Percentiles rank a stretch among this genome's conserved stretches.
phyloP scores from a whole-genome alignment of 352 stramenopile genomes.

The Globisporangium polare region DNA sequence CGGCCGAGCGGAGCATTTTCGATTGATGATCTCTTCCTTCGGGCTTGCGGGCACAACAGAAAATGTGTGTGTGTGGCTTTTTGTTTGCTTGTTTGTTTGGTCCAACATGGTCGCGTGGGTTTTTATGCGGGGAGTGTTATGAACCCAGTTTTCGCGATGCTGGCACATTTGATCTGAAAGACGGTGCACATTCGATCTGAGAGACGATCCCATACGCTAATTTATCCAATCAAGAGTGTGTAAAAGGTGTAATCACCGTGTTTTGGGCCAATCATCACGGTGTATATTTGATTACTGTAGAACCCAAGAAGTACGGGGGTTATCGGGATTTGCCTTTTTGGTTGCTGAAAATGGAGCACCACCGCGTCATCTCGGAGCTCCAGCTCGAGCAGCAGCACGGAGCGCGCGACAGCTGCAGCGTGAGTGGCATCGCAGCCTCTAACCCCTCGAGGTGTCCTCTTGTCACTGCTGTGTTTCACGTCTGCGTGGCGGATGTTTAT shows the following conservation, averaged over 20 bases:
- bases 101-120: no score
- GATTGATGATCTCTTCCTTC: background rate
- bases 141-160: no score
- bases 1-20: conserved; percentile 13
- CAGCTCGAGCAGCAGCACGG: conserved; percentile 7
- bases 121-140: no score
- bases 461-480: no score
- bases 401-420: background rate
- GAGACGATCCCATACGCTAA: background rate
- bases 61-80: background rate
- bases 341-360: background rate
- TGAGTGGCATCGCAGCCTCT: background rate
- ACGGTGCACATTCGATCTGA: background rate
- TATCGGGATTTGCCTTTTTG: background rate
- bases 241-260: background rate
- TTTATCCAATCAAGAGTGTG: background rate
- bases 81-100: background rate
- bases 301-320: no score
- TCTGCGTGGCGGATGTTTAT: background rate
- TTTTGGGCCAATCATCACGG: background rate
- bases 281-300: background rate
- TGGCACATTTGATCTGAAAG: background rate
- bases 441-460: no score
- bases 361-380: conserved; percentile 3
- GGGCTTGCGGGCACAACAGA: background rate